Evolutionary conservation across 2,329 filamentous ascomycete genomes (phyloP), one percentile per base, ranked within the genome.

Genomic region (Calonectria ilicicola): DNA sequence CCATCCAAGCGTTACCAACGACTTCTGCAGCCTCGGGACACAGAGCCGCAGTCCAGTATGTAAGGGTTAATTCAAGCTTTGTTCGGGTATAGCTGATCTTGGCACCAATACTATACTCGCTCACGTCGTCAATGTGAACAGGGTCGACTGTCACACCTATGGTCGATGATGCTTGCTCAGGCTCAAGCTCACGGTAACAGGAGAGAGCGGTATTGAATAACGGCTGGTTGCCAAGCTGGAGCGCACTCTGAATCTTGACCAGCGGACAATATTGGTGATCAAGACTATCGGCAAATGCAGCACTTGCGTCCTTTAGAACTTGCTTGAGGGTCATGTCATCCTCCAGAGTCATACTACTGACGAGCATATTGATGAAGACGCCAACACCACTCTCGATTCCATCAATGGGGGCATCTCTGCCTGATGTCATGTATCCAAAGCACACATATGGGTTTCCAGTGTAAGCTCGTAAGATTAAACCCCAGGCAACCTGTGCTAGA

Each of bases 331-430:
- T 60, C 35, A 60, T 60, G 21, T 60, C 53, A 27, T 60, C 53
- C 21, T 60, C 53, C 32, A 60, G 32, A 40, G 53, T 38, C 53
- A 60, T 17, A 23, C 53, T 60, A 21, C 53, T 60, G 7, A 60
- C 53, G 19, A 60, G 53, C 53, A 60, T 60, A 35, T 60, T 60
- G 53, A 60, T 60, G 8, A 60, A 60, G 15, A 60, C 53, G 26
- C 53, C 53, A 27, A 60, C 53, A 40, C 53, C 53, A 6, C 32
- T 40, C 21, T 60, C 53, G 10, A 60, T 60, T 19, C 53, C 53
- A 5, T 60, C 53, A 40, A 60, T 40, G 53, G 53, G 53, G 7
- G 53, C 53, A 40, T 60, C 53, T 40, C 53, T n/a, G 17, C 53
- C 53, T 2, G 53, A 60, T 7, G 53, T 60, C 53, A 60, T 60